These are phyloP conservation scores for Exsudoporus frostii DNA, from an alignment of 768 basidiomycete species.

Conservation along the genomic window DNA sequence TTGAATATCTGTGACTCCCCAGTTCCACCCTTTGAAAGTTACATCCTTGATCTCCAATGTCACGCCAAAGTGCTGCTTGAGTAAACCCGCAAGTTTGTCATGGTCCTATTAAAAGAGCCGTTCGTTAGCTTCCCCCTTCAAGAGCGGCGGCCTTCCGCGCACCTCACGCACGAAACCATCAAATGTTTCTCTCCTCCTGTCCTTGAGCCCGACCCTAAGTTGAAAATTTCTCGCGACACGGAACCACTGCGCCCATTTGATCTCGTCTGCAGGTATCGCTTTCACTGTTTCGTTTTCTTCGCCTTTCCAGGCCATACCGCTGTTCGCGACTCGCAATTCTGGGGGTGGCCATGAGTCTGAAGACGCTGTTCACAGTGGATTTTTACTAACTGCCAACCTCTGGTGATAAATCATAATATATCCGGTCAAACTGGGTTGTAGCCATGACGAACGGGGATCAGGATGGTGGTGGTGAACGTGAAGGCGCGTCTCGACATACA, in stretches of 20 bases:
- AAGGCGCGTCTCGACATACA: slow-evolving; percentile 30
- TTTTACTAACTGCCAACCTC: slow-evolving; percentile 79
- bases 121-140: neutral
- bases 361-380: neutral
- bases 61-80: slow-evolving; percentile 86
- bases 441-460: slow-evolving; percentile 35
- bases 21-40: slow-evolving; percentile 96
- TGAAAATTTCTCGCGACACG: slow-evolving; percentile 92
- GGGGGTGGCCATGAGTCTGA: slow-evolving; percentile 2
- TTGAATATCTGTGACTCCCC: slow-evolving; percentile 94
- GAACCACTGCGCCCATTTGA: slow-evolving; percentile 89
- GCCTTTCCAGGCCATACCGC: slow-evolving; percentile 94
- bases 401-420: slow-evolving; percentile 70
- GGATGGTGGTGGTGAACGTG: slow-evolving; percentile 12
- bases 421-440: slow-evolving; percentile 82
- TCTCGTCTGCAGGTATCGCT: slow-evolving; percentile 64
- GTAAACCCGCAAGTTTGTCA: slow-evolving; percentile 72
- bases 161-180: slow-evolving; percentile 94
- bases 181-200: slow-evolving; percentile 77
- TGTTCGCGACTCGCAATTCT: slow-evolving; percentile 86
- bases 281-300: slow-evolving; percentile 61
- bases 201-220: slow-evolving; percentile 77
- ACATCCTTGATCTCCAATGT: slow-evolving; percentile 83
- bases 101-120: slow-evolving; percentile 59
- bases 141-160: slow-evolving; percentile 1